Base-by-base conservation (phyloP, 805 yeast genomes). In the Nakazawaea populi region DNA sequence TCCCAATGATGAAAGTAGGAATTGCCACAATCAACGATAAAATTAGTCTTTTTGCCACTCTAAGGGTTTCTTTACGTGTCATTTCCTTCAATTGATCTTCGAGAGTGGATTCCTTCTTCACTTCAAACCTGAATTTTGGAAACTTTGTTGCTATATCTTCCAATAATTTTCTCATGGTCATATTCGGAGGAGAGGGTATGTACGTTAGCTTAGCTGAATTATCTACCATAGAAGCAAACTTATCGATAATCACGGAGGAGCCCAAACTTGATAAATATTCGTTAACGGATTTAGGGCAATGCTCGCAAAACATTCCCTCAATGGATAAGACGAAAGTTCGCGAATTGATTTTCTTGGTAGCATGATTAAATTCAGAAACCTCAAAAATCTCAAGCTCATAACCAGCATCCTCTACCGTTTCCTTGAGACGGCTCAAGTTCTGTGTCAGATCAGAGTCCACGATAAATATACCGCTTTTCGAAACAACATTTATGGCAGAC, bases 161-260 rank as follows among this genome's bases (percentile, higher is more conserved):
- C 12, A 83, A 56, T 42, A 87, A 76, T 28, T 74, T 66, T 40
- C 92, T 69, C 4, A 86, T 73, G 0, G 85, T 82, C 37, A 83
- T 55, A 2, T 60, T 56, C 1, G 82, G 79, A 9, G 76, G 71
- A 18, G 76, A 64, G 1, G 92, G 91, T 29, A 79, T 68, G 59
- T 86, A 87, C 0, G 85, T 82, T 60, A 87, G 77, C 56, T 77
- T 80, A 42, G 86, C 74, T 57, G 68, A 75, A 3, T 90, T 91
- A 46, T 74, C 65, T 7, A 70, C 64, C 52, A 82, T 65, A 0
- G 87, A 71, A 46, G 83, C 72, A 2, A 81, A 77, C 51, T 81
- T 80, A 37, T 78, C 75, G 11, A 82, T 70, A 9, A 80, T 72
- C 7, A 84, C 69, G 1, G 83, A 79, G 36, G 76, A 77, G 49